A percentile compares a stretch with the other conserved stretches of the same genome.
phyloP scores from a whole-genome alignment of 2,329 filamentous ascomycete genomes.

The Epichloe typhina region DNA sequence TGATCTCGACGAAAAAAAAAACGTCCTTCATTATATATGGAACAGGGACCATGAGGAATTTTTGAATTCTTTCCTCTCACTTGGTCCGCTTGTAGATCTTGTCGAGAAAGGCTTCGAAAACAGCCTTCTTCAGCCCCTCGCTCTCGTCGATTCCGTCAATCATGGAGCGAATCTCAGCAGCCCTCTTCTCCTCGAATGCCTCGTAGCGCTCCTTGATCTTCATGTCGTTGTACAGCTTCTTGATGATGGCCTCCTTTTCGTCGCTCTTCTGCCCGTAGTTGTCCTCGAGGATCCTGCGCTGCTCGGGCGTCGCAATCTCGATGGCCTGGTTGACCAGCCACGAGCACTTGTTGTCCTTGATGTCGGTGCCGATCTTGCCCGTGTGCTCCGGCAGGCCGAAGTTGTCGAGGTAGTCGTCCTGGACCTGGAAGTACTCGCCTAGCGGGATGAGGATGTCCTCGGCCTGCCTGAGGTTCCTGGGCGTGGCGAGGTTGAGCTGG shows the following conservation, averaged over 20 bases:
- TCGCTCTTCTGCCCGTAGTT: constrained; percentile 92
- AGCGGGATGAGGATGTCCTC: constrained; percentile 90
- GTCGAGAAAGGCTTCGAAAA: constrained; percentile 79
- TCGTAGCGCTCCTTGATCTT: constrained; percentile 72
- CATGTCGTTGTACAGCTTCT: constrained; percentile 78
- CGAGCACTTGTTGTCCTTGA: constrained; percentile 99
- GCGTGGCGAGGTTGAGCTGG: constrained; percentile 72
- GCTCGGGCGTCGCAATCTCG: constrained; percentile 64
- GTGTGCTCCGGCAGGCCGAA: constrained; percentile 86
- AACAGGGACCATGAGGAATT: too few species aligned
- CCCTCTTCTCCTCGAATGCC: constrained; percentile 79
- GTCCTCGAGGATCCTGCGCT: constrained; percentile 75
- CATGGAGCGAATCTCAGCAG: constrained; percentile 60
- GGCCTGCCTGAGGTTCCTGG: constrained; percentile 77
- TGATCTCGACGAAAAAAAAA: too few species aligned
- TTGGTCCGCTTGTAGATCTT: constrained; percentile 99
- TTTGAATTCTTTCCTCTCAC: constrained; percentile 24
- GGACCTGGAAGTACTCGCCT: constrained; percentile 97
- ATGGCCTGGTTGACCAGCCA: constrained; percentile 97
- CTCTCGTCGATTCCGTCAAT: constrained; percentile 76
- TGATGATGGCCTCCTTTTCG: constrained; percentile 69
- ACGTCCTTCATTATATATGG: too few species aligned
- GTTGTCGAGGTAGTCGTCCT: constrained; percentile 98
- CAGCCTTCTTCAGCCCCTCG: constrained; percentile 74
- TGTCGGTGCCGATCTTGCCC: constrained; percentile 97